Conservation (phyloP, 257 asterid genomes). For the Forsythia suspensa region DNA sequence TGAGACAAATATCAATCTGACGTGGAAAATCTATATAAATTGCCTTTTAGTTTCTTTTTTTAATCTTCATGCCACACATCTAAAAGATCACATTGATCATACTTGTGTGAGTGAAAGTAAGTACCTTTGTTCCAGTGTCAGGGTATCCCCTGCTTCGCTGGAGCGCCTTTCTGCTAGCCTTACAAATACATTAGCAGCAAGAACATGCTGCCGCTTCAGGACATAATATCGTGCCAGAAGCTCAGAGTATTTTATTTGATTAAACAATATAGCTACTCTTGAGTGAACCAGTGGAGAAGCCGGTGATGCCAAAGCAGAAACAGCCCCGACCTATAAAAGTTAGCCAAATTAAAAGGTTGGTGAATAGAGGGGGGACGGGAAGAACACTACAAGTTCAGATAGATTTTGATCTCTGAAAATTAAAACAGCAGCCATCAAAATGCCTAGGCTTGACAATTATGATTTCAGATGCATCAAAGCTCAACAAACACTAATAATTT, state of each 20-base stretch:
- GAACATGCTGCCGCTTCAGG: conserved; percentile 83
- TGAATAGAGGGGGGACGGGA: neutral
- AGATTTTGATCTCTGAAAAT: conserved; percentile 17
- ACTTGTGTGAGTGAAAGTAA: conserved; percentile 18
- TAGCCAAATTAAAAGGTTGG: conserved; percentile 7
- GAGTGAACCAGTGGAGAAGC: conserved; percentile 53
- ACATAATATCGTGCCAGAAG: conserved; percentile 95
- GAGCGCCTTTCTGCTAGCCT: conserved; percentile 92
- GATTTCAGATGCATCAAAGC: conserved; percentile 4
- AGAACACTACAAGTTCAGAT: neutral
- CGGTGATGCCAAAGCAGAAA: conserved; percentile 45
- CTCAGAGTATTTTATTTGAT: conserved; percentile 75
- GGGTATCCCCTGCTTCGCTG: conserved; percentile 64
- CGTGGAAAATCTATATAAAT: conserved; percentile 10
- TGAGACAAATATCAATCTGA: neutral
- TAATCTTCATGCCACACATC: conserved; percentile 22
- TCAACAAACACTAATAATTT: conserved; percentile 16
- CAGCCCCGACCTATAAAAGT: conserved; percentile 48
- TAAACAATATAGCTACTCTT: conserved; percentile 47
- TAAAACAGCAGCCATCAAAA: conserved; percentile 1
- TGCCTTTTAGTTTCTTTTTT: neutral
- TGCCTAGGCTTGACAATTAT: conserved; percentile 6
- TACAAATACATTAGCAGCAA: conserved; percentile 91
- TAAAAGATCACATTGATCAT: conserved; percentile 8
- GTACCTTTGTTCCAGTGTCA: conserved; percentile 93